Evolutionary conservation across 345 rosid species (phyloP).

Genomic region (Syzygium oleosum): DNA sequence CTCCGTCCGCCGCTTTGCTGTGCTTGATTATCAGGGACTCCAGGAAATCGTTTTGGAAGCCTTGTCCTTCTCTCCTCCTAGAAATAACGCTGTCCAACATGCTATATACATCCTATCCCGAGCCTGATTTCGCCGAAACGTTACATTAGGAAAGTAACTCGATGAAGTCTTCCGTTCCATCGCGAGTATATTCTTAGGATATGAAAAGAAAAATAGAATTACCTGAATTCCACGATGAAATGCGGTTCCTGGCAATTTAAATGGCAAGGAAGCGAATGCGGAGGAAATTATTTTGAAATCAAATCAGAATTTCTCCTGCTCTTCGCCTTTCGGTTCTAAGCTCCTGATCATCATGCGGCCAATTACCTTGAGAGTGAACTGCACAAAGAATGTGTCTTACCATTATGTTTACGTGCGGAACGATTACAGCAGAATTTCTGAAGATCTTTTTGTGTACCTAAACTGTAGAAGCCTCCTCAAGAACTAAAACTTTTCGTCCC

Average conservation of each 20-base stretch:
- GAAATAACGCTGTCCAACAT: constrained; percentile 39
- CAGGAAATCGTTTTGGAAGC: constrained; percentile 45
- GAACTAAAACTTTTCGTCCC: constrained; percentile 28
- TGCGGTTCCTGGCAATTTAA: constrained; percentile 57
- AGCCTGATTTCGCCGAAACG: constrained; percentile 22
- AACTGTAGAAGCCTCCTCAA: constrained; percentile 70
- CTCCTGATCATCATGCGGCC: constrained; percentile 76
- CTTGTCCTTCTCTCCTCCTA: constrained; percentile 34
- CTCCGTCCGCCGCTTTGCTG: constrained; percentile 16
- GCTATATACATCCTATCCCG: constrained; percentile 42
- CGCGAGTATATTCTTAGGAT: background rate
- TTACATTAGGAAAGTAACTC: background rate
- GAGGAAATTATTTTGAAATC: constrained; percentile 60
- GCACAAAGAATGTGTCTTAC: constrained; percentile 5
- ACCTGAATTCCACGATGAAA: constrained; percentile 50
- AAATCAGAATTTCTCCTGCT: constrained; percentile 48
- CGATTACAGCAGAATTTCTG: background rate
- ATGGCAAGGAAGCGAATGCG: constrained; percentile 53
- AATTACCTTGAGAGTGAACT: constrained; percentile 61
- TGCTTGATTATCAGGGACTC: constrained; percentile 51
- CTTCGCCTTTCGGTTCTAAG: constrained; percentile 49
- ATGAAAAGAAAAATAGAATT: background rate
- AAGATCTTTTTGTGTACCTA: constrained; percentile 3
- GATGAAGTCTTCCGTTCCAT: background rate
- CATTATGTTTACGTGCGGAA: background rate